phyloP scores from a whole-genome alignment of 2,329 filamentous ascomycete genomes.

The Ramularia collo-cygni region DNA sequence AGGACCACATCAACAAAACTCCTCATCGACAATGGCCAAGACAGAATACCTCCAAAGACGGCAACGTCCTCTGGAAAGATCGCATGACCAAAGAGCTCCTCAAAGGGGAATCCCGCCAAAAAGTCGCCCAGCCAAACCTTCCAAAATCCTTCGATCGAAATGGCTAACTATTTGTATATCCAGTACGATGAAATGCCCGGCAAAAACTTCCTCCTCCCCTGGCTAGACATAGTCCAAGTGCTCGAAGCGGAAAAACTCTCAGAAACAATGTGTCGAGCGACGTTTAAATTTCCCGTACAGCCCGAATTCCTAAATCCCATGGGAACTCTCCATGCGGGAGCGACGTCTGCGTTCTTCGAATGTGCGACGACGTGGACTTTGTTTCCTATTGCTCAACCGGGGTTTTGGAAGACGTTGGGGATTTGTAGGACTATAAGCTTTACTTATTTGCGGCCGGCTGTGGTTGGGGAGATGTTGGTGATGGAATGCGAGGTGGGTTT shows the following conservation, averaged over 20 bases:
- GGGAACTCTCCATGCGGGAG: constrained; percentile 18
- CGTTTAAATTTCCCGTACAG: constrained; percentile 16
- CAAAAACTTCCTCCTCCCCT: constrained; percentile 16
- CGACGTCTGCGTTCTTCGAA: constrained; percentile 19
- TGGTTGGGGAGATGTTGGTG: constrained; percentile 15
- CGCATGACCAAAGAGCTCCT: constrained; percentile 14
- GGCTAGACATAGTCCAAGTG: constrained; percentile 15
- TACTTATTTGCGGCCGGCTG: constrained; percentile 17
- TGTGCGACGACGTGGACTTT: constrained; percentile 15
- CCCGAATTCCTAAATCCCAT: constrained; percentile 20
- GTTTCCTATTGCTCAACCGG: constrained; percentile 12
- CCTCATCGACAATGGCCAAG: too few species aligned
- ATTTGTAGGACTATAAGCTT: constrained; percentile 17
- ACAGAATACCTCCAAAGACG: too few species aligned
- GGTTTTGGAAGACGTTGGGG: constrained; percentile 17
- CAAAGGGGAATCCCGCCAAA: constrained; percentile 9
- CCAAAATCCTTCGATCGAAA: background rate
- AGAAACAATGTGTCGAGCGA: constrained; percentile 8
- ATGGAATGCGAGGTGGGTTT: constrained; percentile 20
- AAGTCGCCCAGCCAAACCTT: constrained; percentile 3
- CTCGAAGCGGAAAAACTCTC: constrained; percentile 8
- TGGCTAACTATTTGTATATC: background rate
- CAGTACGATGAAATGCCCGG: constrained; percentile 14
- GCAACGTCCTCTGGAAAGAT: constrained; percentile 1
- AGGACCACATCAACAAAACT: too few species aligned